A percentile compares a stretch with the other conserved stretches of the same genome.
phyloP scores from a whole-genome alignment of 306 rosid genomes.

The Calophaca sinica region DNA sequence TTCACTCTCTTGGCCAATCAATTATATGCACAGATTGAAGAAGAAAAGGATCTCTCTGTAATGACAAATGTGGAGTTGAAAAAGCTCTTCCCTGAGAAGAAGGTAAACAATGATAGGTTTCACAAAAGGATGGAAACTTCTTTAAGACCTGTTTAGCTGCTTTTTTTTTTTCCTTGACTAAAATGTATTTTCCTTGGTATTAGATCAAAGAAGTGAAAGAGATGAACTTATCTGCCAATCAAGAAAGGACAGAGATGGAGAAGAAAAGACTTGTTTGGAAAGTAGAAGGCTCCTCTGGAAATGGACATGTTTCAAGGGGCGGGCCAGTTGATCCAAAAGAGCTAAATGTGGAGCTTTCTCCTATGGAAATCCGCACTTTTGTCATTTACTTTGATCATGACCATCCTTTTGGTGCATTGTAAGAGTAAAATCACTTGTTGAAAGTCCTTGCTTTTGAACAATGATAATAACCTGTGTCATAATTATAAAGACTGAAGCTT shows the following conservation, averaged over 20 bases:
- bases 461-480: background rate
- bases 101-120: slow-evolving; percentile 57
- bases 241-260: slow-evolving; percentile 89
- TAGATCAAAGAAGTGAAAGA: slow-evolving; percentile 78
- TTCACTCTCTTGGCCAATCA: slow-evolving; percentile 27
- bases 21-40: slow-evolving; percentile 62
- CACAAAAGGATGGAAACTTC: slow-evolving; percentile 5
- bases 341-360: slow-evolving; percentile 80
- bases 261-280: slow-evolving; percentile 83
- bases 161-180: slow-evolving; percentile 17
- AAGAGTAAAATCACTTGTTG: slow-evolving; percentile 30
- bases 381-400: slow-evolving; percentile 50
- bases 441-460: slow-evolving; percentile 40
- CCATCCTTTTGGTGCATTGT: slow-evolving; percentile 47
- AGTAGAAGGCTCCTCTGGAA: slow-evolving; percentile 57
- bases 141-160: background rate
- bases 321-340: slow-evolving; percentile 71
- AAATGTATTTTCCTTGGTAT: slow-evolving; percentile 35
- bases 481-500: slow-evolving; percentile 1
- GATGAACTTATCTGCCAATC: slow-evolving; percentile 82
- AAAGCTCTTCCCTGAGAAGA: slow-evolving; percentile 71
- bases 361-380: slow-evolving; percentile 93
- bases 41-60: slow-evolving; percentile 81
- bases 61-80: slow-evolving; percentile 70
- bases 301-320: slow-evolving; percentile 66